Conservation (phyloP, 2,329 filamentous ascomycete genomes). For the Apiospora koreana region DNA sequence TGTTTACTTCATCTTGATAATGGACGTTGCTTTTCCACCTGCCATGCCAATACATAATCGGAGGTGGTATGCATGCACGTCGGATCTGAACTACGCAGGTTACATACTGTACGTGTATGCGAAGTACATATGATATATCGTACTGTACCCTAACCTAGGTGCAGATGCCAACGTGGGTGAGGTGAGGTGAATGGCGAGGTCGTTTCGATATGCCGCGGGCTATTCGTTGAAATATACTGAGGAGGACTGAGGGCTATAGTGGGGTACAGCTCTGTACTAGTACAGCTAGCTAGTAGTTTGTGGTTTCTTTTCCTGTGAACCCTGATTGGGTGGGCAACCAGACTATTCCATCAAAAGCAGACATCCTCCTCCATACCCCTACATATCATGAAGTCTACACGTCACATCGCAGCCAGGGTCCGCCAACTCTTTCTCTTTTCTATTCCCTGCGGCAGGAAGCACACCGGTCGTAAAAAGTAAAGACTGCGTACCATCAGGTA, state of each 20-base stretch:
- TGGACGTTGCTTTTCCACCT: not conserved
- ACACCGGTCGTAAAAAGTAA: not conserved
- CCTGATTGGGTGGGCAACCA: not conserved
- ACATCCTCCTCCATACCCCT: not conserved
- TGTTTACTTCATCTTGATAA: no score
- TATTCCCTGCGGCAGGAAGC: not conserved
- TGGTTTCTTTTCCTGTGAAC: not conserved
- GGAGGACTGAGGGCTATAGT: not conserved
- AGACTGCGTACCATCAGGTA: not conserved
- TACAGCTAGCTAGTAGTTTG: no score
- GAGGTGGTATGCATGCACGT: not conserved
- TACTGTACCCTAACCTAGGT: not conserved
- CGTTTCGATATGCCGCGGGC: no score
- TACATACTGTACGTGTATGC: not conserved
- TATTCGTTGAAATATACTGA: no score
- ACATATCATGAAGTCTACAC: not conserved
- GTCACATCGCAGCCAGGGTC: not conserved
- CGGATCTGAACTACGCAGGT: conserved; percentile 1
- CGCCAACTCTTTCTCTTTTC: not conserved
- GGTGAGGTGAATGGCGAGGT: not conserved
- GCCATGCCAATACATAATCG: not conserved
- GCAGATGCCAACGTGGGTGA: not conserved
- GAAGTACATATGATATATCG: not conserved
- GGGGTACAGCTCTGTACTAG: not conserved
- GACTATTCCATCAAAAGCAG: not conserved